Percentiles rank a stretch among this genome's conserved stretches.
These are phyloP conservation scores for Ichthyophonus hoferi DNA, from an alignment of 208 protist species.

Conservation along the genomic window DNA sequence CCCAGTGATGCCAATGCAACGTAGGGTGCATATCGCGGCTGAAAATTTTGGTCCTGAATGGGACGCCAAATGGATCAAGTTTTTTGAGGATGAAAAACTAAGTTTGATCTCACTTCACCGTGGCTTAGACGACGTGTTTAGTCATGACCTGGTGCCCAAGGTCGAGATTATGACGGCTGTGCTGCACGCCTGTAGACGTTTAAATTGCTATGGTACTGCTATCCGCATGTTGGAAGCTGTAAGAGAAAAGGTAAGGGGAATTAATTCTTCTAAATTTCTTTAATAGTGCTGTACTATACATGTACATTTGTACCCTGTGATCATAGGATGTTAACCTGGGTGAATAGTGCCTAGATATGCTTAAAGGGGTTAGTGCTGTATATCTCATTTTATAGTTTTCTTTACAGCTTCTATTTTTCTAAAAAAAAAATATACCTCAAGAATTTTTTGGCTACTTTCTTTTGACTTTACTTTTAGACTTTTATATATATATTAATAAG, in stretches of 20 bases:
- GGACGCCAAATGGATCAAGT: constrained; percentile 28
- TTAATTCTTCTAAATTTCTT: constrained; percentile 11
- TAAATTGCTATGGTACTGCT: constrained; percentile 32
- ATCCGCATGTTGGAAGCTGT: constrained; percentile 39
- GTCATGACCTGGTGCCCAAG: constrained; percentile 41
- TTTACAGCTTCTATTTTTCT: too few relatives aligned
- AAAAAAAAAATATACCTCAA: too few relatives aligned
- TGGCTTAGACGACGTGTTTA: constrained; percentile 41
- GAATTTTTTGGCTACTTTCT: too few relatives aligned
- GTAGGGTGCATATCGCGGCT: not conserved
- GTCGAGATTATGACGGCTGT: constrained; percentile 18
- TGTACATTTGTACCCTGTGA: too few relatives aligned
- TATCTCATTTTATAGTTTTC: not conserved
- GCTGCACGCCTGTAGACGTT: constrained; percentile 20
- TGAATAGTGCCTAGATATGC: not conserved
- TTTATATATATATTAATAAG: too few relatives aligned
- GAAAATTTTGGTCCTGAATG: constrained; percentile 14
- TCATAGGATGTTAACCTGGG: not conserved
- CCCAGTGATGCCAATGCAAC: not conserved
- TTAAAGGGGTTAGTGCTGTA: not conserved
- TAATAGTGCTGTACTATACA: not conserved
- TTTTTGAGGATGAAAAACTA: constrained; percentile 13
- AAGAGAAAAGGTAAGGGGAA: constrained; percentile 25
- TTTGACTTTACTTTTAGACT: too few relatives aligned
- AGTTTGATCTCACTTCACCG: not conserved